Evolutionary conservation across 768 basidiomycete genomes (phyloP).

Genomic region (Trametes cubensis): DNA sequence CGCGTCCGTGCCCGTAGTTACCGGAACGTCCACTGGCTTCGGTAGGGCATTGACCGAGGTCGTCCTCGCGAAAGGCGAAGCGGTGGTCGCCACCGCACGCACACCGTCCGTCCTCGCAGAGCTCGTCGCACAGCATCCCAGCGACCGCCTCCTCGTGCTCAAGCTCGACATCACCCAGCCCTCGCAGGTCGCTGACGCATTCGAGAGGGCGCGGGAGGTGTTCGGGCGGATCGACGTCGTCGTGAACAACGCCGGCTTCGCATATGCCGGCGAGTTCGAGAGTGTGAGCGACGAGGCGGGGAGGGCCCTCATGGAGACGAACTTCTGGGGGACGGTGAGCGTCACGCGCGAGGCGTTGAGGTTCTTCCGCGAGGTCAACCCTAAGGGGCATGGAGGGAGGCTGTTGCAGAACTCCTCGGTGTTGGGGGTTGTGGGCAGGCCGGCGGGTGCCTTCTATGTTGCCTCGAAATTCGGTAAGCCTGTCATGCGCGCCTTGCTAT

Average conservation of each 20-base stretch:
- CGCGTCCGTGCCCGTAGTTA: constrained; percentile 15
- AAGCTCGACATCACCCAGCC: constrained; percentile 27
- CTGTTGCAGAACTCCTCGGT: constrained; percentile 39
- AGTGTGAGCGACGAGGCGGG: constrained; percentile 18
- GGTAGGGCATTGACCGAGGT: constrained; percentile 28
- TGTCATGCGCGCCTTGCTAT: too few relatives aligned
- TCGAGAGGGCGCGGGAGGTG: constrained; percentile 16
- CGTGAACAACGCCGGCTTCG: constrained; percentile 30
- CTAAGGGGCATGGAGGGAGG: constrained; percentile 37
- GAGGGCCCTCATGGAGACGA: constrained; percentile 28
- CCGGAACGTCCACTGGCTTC: constrained; percentile 33
- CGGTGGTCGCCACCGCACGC: constrained; percentile 32
- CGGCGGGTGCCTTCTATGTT: constrained; percentile 21
- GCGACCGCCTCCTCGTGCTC: constrained; percentile 26
- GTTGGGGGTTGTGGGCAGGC: constrained; percentile 20
- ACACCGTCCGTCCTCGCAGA: constrained; percentile 29
- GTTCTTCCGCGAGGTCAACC: constrained; percentile 43
- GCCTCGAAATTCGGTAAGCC: constrained; percentile 14
- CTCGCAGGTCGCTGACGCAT: constrained; percentile 23
- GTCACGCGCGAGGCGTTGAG: constrained; percentile 38
- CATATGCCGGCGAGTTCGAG: constrained; percentile 25
- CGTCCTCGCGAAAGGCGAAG: constrained; percentile 30
- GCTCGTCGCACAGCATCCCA: constrained; percentile 21
- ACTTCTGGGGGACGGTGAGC: constrained; percentile 32
- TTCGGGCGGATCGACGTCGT: constrained; percentile 33